Evolutionary conservation across 2,329 filamentous ascomycete species (phyloP).

Genomic region (Fonsecaea pedrosoi): DNA sequence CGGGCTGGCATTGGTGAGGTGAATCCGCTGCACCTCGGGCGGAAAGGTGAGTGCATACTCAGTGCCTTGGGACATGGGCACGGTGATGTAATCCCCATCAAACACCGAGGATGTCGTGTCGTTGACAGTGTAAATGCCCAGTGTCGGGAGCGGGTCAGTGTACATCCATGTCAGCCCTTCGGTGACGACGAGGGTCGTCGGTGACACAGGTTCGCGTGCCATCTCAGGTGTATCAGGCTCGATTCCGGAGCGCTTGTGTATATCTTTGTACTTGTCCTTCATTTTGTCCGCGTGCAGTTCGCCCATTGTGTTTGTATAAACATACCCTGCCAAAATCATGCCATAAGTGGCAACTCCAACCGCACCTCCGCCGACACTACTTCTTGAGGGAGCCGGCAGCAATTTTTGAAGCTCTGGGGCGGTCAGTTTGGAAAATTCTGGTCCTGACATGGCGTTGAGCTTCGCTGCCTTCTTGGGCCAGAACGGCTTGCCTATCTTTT

Average conservation of each 20-base stretch:
- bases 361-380: background rate
- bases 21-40: conserved; percentile 4
- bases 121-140: background rate
- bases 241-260: background rate
- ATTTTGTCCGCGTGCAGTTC: background rate
- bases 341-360: background rate
- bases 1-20: conserved; percentile 8
- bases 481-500: background rate
- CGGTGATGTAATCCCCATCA: conserved; percentile 1
- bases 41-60: background rate
- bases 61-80: background rate
- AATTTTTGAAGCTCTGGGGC: background rate
- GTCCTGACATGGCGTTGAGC: background rate
- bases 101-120: background rate
- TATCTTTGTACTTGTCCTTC: background rate
- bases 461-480: background rate
- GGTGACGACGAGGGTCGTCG: background rate
- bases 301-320: background rate
- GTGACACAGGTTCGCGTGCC: background rate
- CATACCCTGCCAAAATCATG: background rate
- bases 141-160: background rate
- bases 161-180: background rate
- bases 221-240: background rate
- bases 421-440: background rate
- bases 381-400: background rate